Base-by-base conservation (phyloP, 208 protist species). In the Tritrichomonas foetus region DNA sequence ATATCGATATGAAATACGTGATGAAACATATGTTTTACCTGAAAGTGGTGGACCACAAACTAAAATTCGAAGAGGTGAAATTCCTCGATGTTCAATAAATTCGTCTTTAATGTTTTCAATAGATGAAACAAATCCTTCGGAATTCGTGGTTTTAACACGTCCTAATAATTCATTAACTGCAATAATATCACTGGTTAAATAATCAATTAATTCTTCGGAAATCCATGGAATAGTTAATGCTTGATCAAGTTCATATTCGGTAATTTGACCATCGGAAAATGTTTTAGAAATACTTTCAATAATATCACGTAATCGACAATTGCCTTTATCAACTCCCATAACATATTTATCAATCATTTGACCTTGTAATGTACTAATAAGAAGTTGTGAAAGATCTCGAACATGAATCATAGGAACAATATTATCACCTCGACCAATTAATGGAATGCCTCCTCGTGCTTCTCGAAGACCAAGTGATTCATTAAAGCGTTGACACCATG, bases 371-470 rank as follows among this genome's bases (percentile, higher is more conserved):
- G 78, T 89, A 33, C 47, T 57, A 33, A 89, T 49, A 1, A 89
- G 5, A 5, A 89, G 27, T 36, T 44, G 41, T 1, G 78, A 3
- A n/a, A 89, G 47, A 57, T 89, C 78, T 0, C 47, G 41, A 89
- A 89, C 78, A 89, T 89, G 78, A 39, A 89, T 89, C 78, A 89
- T 89, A 16, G 78, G 78, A 39, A 89, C 47, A 39, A 57, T 89
- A 47, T 89, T 89, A 22, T 89, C 41, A 53, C 78, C 78, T 27
- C 57, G 27, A 2, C 78, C 78, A 39, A 89, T 89, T 13, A 89
- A 16, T 39, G 78, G 78, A 39, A 89, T 20, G 33, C 44, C 44
- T 16, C n/a, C 1, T 9, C 39, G 20, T n/a, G 47, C 16, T 57
- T 57, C 47, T n/a, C 13, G 14, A 57, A 89, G 39, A 27, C 47